A percentile compares a stretch with the other conserved stretches of the same genome.
Conservation (phyloP, 805 yeast species). For the Saturnispora hagleri region DNA sequence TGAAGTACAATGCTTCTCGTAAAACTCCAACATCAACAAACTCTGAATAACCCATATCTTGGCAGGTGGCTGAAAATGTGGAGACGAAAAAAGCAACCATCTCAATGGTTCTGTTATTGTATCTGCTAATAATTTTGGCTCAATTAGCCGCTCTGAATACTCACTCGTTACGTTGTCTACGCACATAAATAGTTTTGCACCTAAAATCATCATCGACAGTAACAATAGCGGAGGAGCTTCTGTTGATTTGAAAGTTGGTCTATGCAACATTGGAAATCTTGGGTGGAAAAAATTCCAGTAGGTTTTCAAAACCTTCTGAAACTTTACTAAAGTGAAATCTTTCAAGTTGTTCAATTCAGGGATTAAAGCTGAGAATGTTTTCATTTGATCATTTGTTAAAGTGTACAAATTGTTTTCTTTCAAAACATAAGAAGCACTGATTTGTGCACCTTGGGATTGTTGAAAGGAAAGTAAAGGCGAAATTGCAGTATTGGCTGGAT, state of each 20-base stretch:
- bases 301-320: conserved; percentile 24
- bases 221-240: conserved; percentile 41
- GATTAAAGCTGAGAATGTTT: conserved; percentile 19
- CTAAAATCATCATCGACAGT: conserved; percentile 47
- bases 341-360: conserved; percentile 21
- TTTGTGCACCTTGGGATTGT: conserved; percentile 13
- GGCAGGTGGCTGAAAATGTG: conserved; percentile 71
- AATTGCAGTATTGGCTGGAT: neutral
- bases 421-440: conserved; percentile 1
- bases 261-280: conserved; percentile 49
- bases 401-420: conserved; percentile 8
- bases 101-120: conserved; percentile 51
- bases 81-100: conserved; percentile 59
- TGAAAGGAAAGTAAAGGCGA: conserved; percentile 10
- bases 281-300: conserved; percentile 57
- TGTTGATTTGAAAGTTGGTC: conserved; percentile 46
- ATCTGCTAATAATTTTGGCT: conserved; percentile 34
- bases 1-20: conserved; percentile 64
- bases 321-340: conserved; percentile 24
- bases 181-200: conserved; percentile 32
- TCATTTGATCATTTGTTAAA: conserved; percentile 15
- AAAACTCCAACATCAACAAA: conserved; percentile 63
- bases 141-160: conserved; percentile 13
- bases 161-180: conserved; percentile 22
- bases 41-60: conserved; percentile 70